Evolutionary conservation across 129 eudicot species (phyloP), one percentile per base, ranked within the genome.

Genomic region (Logfia minima): DNA sequence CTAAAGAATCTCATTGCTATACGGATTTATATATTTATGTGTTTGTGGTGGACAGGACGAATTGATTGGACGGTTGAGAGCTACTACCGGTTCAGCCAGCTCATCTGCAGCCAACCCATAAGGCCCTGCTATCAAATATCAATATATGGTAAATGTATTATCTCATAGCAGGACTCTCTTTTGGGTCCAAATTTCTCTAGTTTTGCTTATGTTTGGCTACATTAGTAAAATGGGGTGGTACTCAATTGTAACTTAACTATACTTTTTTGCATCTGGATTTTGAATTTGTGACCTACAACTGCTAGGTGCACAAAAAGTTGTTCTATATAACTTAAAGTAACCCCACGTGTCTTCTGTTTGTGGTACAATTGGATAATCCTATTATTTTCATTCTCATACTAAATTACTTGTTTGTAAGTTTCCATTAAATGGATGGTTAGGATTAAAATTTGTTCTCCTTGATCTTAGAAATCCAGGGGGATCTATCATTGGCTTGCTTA

Each of bases 31-130:
- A 22, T 31, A 17, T 13, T 48, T 26, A 6, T 24, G 64, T 28
- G 26, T 23, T 79, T 71, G 67, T 72, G 62, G 74, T 70, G 21
- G 70, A 64, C 86, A 88, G 96, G 96, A 88, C 13, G 96, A 90
- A 72, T 77, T 90, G 80, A 83, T 90, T 83, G 85, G 84, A 51
- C 88, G 96, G n/a, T 72, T 90, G 85, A 86, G 91, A 81, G 71
- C 79, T 22, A 77, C 81, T 43, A 75, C 80, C 70, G 82, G 79
- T 82, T 85, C 78, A 59, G 72, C 75, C 48, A 74, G 78, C 21
- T 76, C 74, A 43, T 70, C 74, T 63, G 77, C 71, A 28, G 82
- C 60, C 64, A 78, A 45, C 63, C 16, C 62, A 28, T 43, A 48
- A 75, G 64, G 64, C 7, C 51, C 79, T n/a, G 13, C 32, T 41